Evolutionary conservation across 345 rosid species (phyloP), one percentile per base, ranked within the genome.

Genomic region (Brassica rapa): DNA sequence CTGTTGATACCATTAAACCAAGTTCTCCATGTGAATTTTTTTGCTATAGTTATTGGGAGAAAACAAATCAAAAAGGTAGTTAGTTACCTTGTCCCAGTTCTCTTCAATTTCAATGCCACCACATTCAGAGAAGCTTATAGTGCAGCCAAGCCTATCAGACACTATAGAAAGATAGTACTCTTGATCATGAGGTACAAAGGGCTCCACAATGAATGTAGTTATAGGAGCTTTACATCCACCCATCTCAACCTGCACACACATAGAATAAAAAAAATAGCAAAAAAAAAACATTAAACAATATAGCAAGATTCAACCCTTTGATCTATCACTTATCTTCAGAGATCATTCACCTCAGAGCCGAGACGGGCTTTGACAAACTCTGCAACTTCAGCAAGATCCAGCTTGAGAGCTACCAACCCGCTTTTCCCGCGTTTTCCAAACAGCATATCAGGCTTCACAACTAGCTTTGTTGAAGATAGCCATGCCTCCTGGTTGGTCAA

Each of bases 61-160:
- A 46, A 59, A 77, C 9, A 49, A 41, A 41, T 57, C 29, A n/a
- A 10, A 41, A 10, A 21, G 39, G 14, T 6, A 21, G 56, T 24
- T 24, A 8, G 10, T 61, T 77, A 93, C 99, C 88, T 95, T 93
- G 85, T 91, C 97, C 99, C 97, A 95, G 67, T 95, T 95, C 84
- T 91, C 99, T 89, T 95, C 99, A 66, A 95, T 93, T 41, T 95
- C 99, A 83, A 93, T 91, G 6, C 99, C 99, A 1, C 98, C 98
- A 73, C 97, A 95, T 81, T 96, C 98, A 19, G 97, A 96, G 81
- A 91, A 96, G 82, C 92, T 90, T 77, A 93, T 82, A 71, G 92
- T 90, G 80, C 87, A 82, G 49, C 98, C 96, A 74, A 93, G 97
- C 86, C 99, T 91, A 33, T 96, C 98, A 12, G 98, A 96, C 33